Conservation (phyloP, 768 basidiomycete genomes). For the Chalciporus chontae region DNA sequence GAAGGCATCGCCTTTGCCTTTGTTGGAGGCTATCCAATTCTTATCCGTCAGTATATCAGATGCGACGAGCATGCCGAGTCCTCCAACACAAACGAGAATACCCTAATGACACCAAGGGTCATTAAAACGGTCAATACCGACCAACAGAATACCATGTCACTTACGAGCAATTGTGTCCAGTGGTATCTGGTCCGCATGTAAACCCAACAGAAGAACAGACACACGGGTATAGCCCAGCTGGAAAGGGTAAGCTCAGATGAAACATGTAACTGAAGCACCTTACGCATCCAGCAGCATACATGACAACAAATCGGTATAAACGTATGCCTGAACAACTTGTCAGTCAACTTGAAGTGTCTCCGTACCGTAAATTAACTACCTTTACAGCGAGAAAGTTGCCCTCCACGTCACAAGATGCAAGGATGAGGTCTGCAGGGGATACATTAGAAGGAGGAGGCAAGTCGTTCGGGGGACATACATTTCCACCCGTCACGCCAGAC, state of each 20-base stretch:
- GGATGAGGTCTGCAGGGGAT: slow-evolving; percentile 57
- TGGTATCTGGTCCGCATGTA: slow-evolving; percentile 80
- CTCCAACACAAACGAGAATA: slow-evolving; percentile 65
- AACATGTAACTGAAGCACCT: slow-evolving; percentile 19
- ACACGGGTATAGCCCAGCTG: slow-evolving; percentile 88
- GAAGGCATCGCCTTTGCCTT: slow-evolving; percentile 79
- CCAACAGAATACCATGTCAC: slow-evolving; percentile 16
- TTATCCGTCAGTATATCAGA: slow-evolving; percentile 79
- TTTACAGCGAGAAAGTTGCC: slow-evolving; percentile 86
- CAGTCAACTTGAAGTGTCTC: background rate
- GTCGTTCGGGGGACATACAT: slow-evolving; percentile 45
- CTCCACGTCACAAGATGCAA: slow-evolving; percentile 82
- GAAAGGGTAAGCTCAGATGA: slow-evolving; percentile 1
- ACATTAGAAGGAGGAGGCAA: slow-evolving; percentile 3
- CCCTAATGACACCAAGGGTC: slow-evolving; percentile 43
- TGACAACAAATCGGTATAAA: slow-evolving; percentile 83
- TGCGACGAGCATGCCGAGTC: slow-evolving; percentile 75
- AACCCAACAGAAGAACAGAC: slow-evolving; percentile 78
- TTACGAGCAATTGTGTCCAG: slow-evolving; percentile 77
- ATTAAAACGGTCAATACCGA: background rate
- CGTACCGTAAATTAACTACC: slow-evolving; percentile 28
- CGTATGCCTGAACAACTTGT: slow-evolving; percentile 52
- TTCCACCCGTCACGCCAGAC: slow-evolving; percentile 79
- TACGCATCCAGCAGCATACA: slow-evolving; percentile 92
- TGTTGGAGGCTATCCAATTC: slow-evolving; percentile 59